These are phyloP conservation scores for Anastatica hierochuntica DNA, from an alignment of 345 rosid genomes.

Conservation along the genomic window DNA sequence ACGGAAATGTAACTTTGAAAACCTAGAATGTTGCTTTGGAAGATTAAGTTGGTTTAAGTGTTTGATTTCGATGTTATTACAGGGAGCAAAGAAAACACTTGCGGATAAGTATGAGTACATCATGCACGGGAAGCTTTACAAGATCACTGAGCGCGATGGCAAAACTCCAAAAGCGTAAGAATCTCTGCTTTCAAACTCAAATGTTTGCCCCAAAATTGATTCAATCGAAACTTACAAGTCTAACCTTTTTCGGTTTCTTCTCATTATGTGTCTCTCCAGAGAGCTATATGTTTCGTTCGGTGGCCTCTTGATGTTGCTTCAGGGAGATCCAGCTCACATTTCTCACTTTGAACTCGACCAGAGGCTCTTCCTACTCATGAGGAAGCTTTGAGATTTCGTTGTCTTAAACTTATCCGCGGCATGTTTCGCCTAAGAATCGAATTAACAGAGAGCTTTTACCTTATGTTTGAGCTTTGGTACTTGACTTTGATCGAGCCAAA, in stretches of 20 bases:
- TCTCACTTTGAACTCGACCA: slow-evolving; percentile 71
- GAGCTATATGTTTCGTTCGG: slow-evolving; percentile 76
- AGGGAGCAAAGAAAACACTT: slow-evolving; percentile 73
- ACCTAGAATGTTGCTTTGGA: slow-evolving; percentile 3
- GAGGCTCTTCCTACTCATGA: slow-evolving; percentile 65
- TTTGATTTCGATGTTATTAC: background rate
- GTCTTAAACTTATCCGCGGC: no score
- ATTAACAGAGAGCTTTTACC: no score
- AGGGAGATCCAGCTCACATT: slow-evolving; percentile 65
- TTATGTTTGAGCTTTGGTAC: no score
- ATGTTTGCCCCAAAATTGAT: no score
- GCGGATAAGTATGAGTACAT: slow-evolving; percentile 84
- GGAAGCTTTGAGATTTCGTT: slow-evolving; percentile 45
- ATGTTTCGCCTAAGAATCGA: no score
- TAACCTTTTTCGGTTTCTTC: no score
- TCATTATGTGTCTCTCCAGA: slow-evolving; percentile 34
- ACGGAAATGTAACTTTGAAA: no score
- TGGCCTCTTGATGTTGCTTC: slow-evolving; percentile 74
- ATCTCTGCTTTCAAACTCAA: no score
- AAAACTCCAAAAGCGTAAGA: slow-evolving; percentile 63
- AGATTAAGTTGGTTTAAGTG: no score
- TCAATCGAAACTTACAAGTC: no score
- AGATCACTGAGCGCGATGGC: slow-evolving; percentile 64
- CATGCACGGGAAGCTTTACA: slow-evolving; percentile 88
- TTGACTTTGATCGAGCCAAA: no score